phyloP scores from a whole-genome alignment of 2,329 filamentous ascomycete species.

The Pseudocercospora pini-densiflorae region DNA sequence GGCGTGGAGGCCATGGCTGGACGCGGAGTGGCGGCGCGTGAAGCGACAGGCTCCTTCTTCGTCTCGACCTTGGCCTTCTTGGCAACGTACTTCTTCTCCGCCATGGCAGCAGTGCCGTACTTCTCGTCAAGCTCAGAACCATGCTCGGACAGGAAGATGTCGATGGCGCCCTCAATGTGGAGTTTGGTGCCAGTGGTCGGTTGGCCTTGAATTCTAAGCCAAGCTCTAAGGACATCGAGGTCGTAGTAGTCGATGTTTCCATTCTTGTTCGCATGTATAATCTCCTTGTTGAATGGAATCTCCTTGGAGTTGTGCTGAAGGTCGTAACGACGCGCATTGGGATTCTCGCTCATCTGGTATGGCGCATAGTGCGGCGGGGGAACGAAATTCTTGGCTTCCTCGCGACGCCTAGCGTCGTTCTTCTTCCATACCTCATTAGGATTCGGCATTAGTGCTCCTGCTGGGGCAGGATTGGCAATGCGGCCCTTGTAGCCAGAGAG shows the following conservation, averaged over 20 bases:
- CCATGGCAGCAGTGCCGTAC: not conserved
- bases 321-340: not conserved
- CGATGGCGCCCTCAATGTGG: slow-evolving; percentile 7
- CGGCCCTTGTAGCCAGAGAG: not conserved
- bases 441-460: not conserved
- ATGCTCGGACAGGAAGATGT: slow-evolving; percentile 4
- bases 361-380: not conserved
- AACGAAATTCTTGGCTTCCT: not conserved
- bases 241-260: slow-evolving; percentile 1
- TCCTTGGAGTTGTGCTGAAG: not conserved
- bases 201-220: slow-evolving; percentile 7
- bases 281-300: slow-evolving; percentile 1
- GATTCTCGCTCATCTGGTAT: not conserved
- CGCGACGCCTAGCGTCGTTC: not conserved
- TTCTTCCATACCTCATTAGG: not conserved
- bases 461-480: not conserved
- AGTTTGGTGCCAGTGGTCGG: not conserved
- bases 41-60: not conserved
- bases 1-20: not conserved
- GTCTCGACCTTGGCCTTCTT: not conserved
- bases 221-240: not conserved
- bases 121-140: slow-evolving; percentile 3
- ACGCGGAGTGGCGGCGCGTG: not conserved
- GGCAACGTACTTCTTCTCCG: not conserved
- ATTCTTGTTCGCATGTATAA: not conserved